These are phyloP conservation scores for Picea glauca DNA, from an alignment of 75 land plant species.

Conservation along the genomic window DNA sequence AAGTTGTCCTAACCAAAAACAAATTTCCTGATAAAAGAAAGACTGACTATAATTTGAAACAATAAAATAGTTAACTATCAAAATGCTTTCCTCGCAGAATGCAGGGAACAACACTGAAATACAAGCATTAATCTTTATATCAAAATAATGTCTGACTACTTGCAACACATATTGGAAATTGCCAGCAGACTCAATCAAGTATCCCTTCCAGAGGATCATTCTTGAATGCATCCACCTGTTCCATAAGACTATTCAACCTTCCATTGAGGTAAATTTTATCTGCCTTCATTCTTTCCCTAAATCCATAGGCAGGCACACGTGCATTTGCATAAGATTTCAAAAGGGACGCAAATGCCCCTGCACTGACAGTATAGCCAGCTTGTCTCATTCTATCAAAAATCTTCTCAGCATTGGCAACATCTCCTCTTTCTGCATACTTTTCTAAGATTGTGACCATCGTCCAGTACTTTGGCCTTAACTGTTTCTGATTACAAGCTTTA, in stretches of 20 bases:
- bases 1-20: too few species aligned
- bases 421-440: constrained; percentile 48
- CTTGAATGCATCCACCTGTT: constrained; percentile 25
- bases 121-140: too few species aligned
- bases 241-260: constrained; percentile 18
- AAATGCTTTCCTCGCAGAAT: too few species aligned
- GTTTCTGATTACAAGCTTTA: constrained; percentile 25
- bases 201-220: constrained; percentile 14
- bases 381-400: constrained; percentile 34
- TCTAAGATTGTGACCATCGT: constrained; percentile 37
- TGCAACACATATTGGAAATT: too few species aligned
- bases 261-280: constrained; percentile 50
- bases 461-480: constrained; percentile 30
- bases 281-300: constrained; percentile 65
- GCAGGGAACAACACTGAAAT: too few species aligned
- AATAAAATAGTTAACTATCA: too few species aligned
- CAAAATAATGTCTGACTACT: too few species aligned
- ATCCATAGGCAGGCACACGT: constrained; percentile 58
- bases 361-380: constrained; percentile 21
- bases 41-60: too few species aligned
- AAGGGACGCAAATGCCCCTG: constrained; percentile 25
- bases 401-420: constrained; percentile 60
- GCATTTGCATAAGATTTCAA: constrained; percentile 62
- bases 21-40: too few species aligned
- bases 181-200: constrained; percentile 14